These are phyloP conservation scores for Didymosphaeria variabile DNA, from an alignment of 2,329 filamentous ascomycete genomes.

Conservation along the genomic window DNA sequence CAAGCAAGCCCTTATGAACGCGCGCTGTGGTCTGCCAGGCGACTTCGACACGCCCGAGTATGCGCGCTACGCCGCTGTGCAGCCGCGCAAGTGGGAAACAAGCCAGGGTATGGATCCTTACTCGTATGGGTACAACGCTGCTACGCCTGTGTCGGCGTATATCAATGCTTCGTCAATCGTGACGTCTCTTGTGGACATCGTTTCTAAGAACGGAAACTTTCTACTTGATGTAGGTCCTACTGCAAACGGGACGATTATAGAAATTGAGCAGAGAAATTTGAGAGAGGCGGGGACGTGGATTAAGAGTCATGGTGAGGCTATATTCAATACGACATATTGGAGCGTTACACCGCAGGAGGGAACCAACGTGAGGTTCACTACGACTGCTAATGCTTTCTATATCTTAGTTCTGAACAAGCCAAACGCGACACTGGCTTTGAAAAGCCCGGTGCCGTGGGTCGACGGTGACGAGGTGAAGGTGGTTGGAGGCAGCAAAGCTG, in stretches of 20 bases:
- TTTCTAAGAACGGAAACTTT: constrained; percentile 66
- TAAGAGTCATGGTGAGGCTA: constrained; percentile 61
- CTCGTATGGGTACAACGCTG: constrained; percentile 67
- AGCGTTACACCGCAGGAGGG: constrained; percentile 58
- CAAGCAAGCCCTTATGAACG: constrained; percentile 64
- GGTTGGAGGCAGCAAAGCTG: constrained; percentile 47
- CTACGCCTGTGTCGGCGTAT: constrained; percentile 60
- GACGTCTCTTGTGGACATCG: constrained; percentile 60
- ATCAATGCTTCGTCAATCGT: constrained; percentile 63
- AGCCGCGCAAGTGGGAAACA: constrained; percentile 67
- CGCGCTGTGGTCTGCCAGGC: constrained; percentile 63
- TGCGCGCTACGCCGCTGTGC: constrained; percentile 58
- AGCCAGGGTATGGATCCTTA: constrained; percentile 69
- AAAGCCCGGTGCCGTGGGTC: constrained; percentile 53
- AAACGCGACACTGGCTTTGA: constrained; percentile 43
- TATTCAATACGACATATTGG: constrained; percentile 68
- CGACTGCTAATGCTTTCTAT: constrained; percentile 63
- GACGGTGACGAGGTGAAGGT: constrained; percentile 55
- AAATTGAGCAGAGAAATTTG: constrained; percentile 59
- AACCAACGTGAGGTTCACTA: constrained; percentile 60
- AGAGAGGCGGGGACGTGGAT: constrained; percentile 65
- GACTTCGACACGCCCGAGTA: constrained; percentile 72
- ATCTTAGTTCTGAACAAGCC: constrained; percentile 57
- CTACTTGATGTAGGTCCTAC: constrained; percentile 65
- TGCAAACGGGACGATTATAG: constrained; percentile 64